These are phyloP conservation scores for Acer saccharum DNA, from an alignment of 345 rosid genomes.

Conservation along the genomic window DNA sequence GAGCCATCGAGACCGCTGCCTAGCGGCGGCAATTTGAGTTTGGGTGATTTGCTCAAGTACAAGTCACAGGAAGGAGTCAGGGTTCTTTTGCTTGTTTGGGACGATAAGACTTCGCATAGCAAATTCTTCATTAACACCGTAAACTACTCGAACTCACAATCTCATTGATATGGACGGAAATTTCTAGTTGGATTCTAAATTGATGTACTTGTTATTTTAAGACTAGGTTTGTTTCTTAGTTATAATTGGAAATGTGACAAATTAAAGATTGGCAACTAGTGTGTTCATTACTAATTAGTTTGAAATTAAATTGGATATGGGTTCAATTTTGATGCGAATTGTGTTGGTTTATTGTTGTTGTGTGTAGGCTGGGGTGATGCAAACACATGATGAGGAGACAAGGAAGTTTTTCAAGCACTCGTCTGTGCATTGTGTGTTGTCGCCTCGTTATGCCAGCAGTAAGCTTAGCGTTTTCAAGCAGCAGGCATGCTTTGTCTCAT, in stretches of 20 bases:
- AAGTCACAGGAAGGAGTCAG: slow-evolving; percentile 89
- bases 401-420: slow-evolving; percentile 75
- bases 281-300: not conserved
- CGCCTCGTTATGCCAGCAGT: slow-evolving; percentile 81
- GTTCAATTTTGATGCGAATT: not conserved
- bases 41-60: slow-evolving; percentile 79
- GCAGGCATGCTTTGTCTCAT: slow-evolving; percentile 58
- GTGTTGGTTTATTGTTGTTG: slow-evolving; percentile 1
- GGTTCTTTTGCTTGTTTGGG: slow-evolving; percentile 86
- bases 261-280: not conserved
- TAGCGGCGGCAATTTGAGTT: slow-evolving; percentile 55
- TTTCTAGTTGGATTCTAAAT: no score
- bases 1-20: slow-evolving; percentile 65
- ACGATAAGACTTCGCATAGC: slow-evolving; percentile 86
- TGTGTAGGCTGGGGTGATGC: slow-evolving; percentile 69
- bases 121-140: slow-evolving; percentile 79
- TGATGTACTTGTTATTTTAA: no score
- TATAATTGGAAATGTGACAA: slow-evolving; percentile 1
- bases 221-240: not conserved
- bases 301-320: not conserved
- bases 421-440: slow-evolving; percentile 61
- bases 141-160: not conserved
- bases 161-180: no score
- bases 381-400: slow-evolving; percentile 78
- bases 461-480: slow-evolving; percentile 87